Evolutionary conservation across 2,329 filamentous ascomycete genomes (phyloP), one percentile per base, ranked within the genome.

Genomic region (Cladosporium sp.): DNA sequence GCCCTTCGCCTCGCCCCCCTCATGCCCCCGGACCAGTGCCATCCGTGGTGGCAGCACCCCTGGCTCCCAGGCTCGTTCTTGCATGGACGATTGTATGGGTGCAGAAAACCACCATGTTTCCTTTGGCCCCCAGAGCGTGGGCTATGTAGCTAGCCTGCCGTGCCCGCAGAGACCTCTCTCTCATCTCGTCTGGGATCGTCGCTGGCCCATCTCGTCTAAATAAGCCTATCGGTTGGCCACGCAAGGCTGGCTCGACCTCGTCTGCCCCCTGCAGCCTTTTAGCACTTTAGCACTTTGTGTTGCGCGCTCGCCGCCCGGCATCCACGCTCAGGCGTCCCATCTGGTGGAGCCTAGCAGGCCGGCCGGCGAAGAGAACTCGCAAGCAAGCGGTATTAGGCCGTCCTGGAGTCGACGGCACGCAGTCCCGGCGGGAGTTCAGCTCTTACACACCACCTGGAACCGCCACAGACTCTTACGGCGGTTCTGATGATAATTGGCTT

Each of bases 281-380:
- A 26, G 21, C 55, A 32, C 18, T 55, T 55, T 28, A 12, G 41
- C 41, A 47, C 18, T 30, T 21, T 55, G 52, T 14, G 34, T 36
- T 41, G 34, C 55, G 55, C 57, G 26, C 38, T 59, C 57, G 34
- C 57, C 38, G 57, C 57, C 26, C 38, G 26, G 55, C 55, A 58
- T 15, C 36, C 18, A 24, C 21, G 32, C 12, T 28, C n/a, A 58
- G 55, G 55, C 55, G 18, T 58, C 55, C 57, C 36, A 47, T 26
- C 15, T 28, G 24, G 36, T 59, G 55, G 55, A 38, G 49, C n/a
- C 55, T 32, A 36, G 34, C 54, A 24, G 32, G 15, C 7, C 54
- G 54, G 54, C 32, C 34, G 34, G 55, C 32, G 12, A n/a, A 24
- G 32, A 7, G 21, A n/a, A 44, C 18, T 44, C 18, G 18, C 4